Evolutionary conservation across 345 rosid genomes (phyloP), one percentile per base, ranked within the genome.

Genomic region (Kandelia obovata): DNA sequence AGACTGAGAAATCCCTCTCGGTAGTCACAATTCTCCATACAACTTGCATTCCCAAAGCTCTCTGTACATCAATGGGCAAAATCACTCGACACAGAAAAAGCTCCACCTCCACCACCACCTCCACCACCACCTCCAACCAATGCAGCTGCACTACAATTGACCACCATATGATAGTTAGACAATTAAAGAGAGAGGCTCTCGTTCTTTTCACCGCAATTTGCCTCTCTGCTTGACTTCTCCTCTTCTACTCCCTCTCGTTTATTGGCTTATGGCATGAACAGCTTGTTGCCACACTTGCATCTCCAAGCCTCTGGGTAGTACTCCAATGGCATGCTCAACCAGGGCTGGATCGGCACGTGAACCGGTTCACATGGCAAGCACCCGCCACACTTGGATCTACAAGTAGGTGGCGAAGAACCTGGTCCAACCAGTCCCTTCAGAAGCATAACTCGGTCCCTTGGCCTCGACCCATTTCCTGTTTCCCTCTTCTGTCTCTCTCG

Each of bases 271-370:
- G 97, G 97, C 89, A 88, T 81, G 79, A 82, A 95, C 49, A 92
- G 82, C 83, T 83, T 84, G 79, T 82, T 80, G 47, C 93, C 93
- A 69, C 99, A 92, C 83, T 90, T 87, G 83, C 99, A 95, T 15
- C 99, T 89, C 99, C 99, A 92, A 57, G 99, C 97, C 83, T 95
- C 99, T 19, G 99, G 97, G 71, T 92, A 92, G 76, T 95, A 95
- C 85, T 95, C 98, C 31, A 83, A 73, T 55, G 97, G 96, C 65
- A 77, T 56, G 62, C 81, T 83, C 17, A 84, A 62, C 51, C 97
- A 93, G 2, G 92, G 96, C 63, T 87, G 92, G 71, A 95, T 79
- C 65, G 99, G 87, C 60, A 95, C 97, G 66, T 89, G 99, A 77
- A 92, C 98, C 67, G 97, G 83, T 56, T 73, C 63, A 81, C 99